phyloP scores from a whole-genome alignment of 176 grass and related monocot genomes.

The Aegilops speltoides region DNA sequence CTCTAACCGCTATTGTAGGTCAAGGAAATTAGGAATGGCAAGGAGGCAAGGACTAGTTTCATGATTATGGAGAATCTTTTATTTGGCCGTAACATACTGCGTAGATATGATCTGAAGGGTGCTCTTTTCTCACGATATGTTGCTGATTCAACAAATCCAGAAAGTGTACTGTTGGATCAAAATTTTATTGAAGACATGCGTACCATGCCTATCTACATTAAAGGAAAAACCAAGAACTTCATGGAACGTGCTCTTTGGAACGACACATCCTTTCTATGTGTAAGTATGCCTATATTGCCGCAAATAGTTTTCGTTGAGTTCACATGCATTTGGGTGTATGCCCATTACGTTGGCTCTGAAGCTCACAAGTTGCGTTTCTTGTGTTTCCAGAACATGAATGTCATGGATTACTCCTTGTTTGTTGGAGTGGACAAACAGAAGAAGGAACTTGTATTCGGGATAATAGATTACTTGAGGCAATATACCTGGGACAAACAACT shows the following conservation, averaged over 20 bases:
- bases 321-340: constrained; percentile 9
- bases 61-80: constrained; percentile 99
- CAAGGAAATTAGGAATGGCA: constrained; percentile 67
- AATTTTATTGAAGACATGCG: constrained; percentile 95
- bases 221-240: constrained; percentile 68
- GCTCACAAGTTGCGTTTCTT: constrained; percentile 19
- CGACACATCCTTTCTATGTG: constrained; percentile 79
- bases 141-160: constrained; percentile 42
- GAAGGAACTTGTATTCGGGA: constrained; percentile 79
- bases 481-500: constrained; percentile 97
- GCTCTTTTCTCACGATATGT: constrained; percentile 71
- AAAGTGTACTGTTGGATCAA: constrained; percentile 81
- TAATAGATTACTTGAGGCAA: constrained; percentile 90
- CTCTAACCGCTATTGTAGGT: constrained; percentile 43
- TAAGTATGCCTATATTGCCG: constrained; percentile 46
- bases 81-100: constrained; percentile 69
- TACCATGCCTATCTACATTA: constrained; percentile 73
- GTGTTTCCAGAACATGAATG: constrained; percentile 69
- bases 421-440: constrained; percentile 84
- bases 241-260: constrained; percentile 94
- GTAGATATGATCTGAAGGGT: constrained; percentile 90
- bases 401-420: constrained; percentile 93
- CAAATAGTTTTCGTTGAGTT: constrained; percentile 12
- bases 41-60: constrained; percentile 70
- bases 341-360: constrained; percentile 17